These are phyloP conservation scores for Secale cereale DNA, from an alignment of 176 grass and related monocot species.

Conservation along the genomic window DNA sequence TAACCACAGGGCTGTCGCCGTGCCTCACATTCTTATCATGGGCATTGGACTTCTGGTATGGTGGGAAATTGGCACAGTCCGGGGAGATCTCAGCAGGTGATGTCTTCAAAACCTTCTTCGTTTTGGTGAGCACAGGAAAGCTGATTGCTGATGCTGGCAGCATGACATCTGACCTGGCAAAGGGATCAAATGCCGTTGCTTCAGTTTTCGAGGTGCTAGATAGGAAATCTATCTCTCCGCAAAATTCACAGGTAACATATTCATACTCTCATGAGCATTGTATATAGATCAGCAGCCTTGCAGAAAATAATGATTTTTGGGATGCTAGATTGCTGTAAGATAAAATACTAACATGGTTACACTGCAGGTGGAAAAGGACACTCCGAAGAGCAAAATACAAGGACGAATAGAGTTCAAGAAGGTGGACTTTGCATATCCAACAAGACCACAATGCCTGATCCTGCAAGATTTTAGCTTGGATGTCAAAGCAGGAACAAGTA, in stretches of 20 bases:
- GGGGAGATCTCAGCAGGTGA: conserved; percentile 85
- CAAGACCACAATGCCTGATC: conserved; percentile 76
- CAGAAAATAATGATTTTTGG: conserved; percentile 6
- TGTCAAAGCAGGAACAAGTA: conserved; percentile 84
- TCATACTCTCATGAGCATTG: neutral
- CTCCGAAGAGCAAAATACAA: conserved; percentile 62
- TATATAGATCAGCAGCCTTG: neutral
- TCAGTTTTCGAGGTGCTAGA: conserved; percentile 97
- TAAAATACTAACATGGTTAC: conserved; percentile 22
- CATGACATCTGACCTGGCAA: conserved; percentile 97
- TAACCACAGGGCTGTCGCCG: conserved; percentile 84
- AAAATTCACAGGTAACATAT: conserved; percentile 50
- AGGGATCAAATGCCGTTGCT: conserved; percentile 90
- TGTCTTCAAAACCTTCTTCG: conserved; percentile 99
- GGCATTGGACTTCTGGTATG: conserved; percentile 99
- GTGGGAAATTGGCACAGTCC: conserved; percentile 74
- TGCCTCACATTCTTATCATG: conserved; percentile 91
- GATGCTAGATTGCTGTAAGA: neutral
- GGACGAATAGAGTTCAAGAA: conserved; percentile 84
- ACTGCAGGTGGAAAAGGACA: conserved; percentile 60
- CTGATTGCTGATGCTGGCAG: conserved; percentile 95
- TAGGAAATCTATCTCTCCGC: conserved; percentile 72
- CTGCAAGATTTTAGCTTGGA: conserved; percentile 91
- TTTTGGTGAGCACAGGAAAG: conserved; percentile 97
- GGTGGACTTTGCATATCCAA: conserved; percentile 95